Conservation (phyloP, 2,329 filamentous ascomycete genomes). For the Phoma sp. region DNA sequence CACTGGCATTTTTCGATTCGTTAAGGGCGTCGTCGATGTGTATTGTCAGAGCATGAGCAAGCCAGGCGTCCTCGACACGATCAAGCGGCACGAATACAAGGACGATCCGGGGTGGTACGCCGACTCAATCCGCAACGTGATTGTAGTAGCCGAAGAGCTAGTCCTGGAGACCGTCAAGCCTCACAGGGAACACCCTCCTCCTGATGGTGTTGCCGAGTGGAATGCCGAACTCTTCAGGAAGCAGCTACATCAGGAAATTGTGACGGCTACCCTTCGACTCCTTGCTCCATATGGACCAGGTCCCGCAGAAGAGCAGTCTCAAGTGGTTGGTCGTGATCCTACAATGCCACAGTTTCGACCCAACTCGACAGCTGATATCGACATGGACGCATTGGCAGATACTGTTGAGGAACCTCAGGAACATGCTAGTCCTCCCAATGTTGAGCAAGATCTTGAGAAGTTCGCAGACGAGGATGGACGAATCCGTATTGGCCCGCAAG, state of each 20-base stretch:
- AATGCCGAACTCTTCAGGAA: conserved; percentile 9
- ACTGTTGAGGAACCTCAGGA: neutral
- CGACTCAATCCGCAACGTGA: conserved; percentile 17
- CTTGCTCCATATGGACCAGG: neutral
- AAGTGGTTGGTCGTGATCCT: conserved; percentile 55
- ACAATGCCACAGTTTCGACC: conserved; percentile 74
- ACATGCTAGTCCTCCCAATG: neutral
- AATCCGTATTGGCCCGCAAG: neutral
- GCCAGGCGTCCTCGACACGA: neutral
- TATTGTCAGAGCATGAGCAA: conserved; percentile 25
- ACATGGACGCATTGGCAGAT: neutral
- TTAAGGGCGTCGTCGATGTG: conserved; percentile 31
- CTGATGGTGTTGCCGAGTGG: conserved; percentile 5
- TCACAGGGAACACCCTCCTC: conserved; percentile 7
- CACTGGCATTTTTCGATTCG: conserved; percentile 37
- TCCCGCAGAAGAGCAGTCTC: neutral
- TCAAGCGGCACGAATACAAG: neutral
- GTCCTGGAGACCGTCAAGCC: conserved; percentile 19
- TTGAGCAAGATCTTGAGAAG: conserved; percentile 1
- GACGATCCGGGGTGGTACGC: neutral
- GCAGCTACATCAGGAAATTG: conserved; percentile 7
- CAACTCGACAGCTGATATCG: conserved; percentile 50
- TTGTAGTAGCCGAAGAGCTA: conserved; percentile 26
- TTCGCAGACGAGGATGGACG: conserved; percentile 11
- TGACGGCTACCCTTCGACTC: neutral